Evolutionary conservation across 2,329 filamentous ascomycete species (phyloP).

Genomic region (Pseudogymnoascus sp.): DNA sequence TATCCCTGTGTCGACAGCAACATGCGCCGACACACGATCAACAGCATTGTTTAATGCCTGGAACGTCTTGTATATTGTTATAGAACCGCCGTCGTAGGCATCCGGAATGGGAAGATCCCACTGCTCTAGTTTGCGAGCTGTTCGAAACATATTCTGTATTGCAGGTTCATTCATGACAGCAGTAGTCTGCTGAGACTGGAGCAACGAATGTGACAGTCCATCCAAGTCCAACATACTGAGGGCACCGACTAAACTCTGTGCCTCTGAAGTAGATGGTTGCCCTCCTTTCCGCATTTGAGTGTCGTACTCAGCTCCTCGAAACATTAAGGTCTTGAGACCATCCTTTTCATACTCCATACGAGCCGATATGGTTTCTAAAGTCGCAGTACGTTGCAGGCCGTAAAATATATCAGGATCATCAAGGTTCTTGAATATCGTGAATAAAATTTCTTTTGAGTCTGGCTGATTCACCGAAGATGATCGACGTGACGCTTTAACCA

Average conservation of each 20-base stretch:
- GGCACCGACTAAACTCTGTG: slow-evolving; percentile 63
- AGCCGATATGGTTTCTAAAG: slow-evolving; percentile 66
- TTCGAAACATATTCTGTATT: slow-evolving; percentile 66
- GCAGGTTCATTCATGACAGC: slow-evolving; percentile 48
- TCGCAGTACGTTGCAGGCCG: slow-evolving; percentile 71
- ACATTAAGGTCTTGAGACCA: slow-evolving; percentile 77
- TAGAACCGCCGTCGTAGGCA: slow-evolving; percentile 51
- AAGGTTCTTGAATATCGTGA: slow-evolving; percentile 81
- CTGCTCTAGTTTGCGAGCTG: slow-evolving; percentile 73
- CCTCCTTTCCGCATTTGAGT: slow-evolving; percentile 63
- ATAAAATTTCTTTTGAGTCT: slow-evolving; percentile 58
- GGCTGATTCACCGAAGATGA: slow-evolving; percentile 47
- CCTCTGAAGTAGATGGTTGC: slow-evolving; percentile 47
- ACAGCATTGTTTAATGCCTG: slow-evolving; percentile 65
- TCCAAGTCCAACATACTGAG: slow-evolving; percentile 75
- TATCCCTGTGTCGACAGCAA: slow-evolving; percentile 55
- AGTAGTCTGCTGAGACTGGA: slow-evolving; percentile 54
- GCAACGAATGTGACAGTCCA: slow-evolving; percentile 73
- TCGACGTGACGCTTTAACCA: slow-evolving; percentile 51
- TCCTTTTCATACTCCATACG: slow-evolving; percentile 85
- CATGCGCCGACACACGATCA: slow-evolving; percentile 43
- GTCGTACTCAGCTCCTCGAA: slow-evolving; percentile 85
- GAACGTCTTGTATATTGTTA: slow-evolving; percentile 70
- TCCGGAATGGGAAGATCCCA: slow-evolving; percentile 81
- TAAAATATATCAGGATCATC: slow-evolving; percentile 97